Evolutionary conservation across 352 stramenopile genomes (phyloP), one percentile per base, ranked within the genome.

Genomic region (Phytopythium kandeliae): DNA sequence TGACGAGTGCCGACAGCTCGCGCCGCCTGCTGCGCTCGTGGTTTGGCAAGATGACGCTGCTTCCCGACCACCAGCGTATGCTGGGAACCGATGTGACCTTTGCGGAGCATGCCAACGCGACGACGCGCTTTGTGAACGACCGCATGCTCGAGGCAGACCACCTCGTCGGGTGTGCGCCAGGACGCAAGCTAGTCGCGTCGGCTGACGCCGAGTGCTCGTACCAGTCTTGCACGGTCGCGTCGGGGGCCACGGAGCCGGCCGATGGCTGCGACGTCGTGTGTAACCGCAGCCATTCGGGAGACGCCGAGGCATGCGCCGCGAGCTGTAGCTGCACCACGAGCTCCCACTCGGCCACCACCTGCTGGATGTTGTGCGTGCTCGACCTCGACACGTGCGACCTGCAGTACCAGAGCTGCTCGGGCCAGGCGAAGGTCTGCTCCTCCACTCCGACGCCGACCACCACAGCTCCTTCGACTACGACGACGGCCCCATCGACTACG

Each of bases 41-140:
- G 67, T 83, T 80, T 40, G 72, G 72, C 60, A 83, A 80, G 66
- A 83, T 83, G 72, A 83, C 68, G 48, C 59, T 83, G 55, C 50
- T 83, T 33, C 72, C 72, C 47, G 64, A 65, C 24, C 67, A 80
- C 58, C 72, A 83, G 43, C 69, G 67, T 54, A 78, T 83, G 70
- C 57, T 77, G 19, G 48, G 53, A 4, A 54, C 59, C 42, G 55
- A 78, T 17, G 64, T 78, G 43, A 71, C 69, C 33, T 83, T 82
- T 43, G 66, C 60, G 41, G 63, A 65, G 55, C 69, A 79, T 45
- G 33, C 45, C 9, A 51, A 51, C 51, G 57, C 54, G 34, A 74
- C 67, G 22, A 47, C 51, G 43, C 61, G 60, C 1, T 78, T 71
- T 54, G 50, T 78, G 43, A 51, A 62, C 41, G 54, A 75, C 31